Base-by-base conservation (phyloP, 2,329 filamentous ascomycete genomes). In the Cladophialophora chaetospira region DNA sequence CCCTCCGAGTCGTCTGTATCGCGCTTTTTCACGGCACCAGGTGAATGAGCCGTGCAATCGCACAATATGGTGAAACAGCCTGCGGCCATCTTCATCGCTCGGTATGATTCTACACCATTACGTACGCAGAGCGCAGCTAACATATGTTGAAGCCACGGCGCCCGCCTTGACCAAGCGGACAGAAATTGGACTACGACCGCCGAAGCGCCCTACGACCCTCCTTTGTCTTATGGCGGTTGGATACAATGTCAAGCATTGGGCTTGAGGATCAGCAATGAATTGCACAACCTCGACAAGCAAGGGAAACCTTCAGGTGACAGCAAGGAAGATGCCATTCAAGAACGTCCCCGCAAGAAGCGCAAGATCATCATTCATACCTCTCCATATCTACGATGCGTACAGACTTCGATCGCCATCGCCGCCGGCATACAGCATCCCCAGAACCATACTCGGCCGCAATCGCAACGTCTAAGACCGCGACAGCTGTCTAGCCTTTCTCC, bases 141-240 rank as follows among this genome's bases (percentile, higher is more conserved):
- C 19, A 15, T 53, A 3, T 19, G 17, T 17, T 29, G 43, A 58
- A 87, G 94, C 74, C 94, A 99, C 73, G 94, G 94, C 69, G 89
- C 92, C 67, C 88, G 94, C 65, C 87, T 99, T 56, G 94, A 99
- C 72, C 91, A 91, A 54, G 91, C 92, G 61, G 92, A 99, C 79
- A 91, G 92, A 71, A 85, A 90, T 72, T 99, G 94, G 94, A 91
- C 97, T 72, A 82, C 96, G 53, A 88, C 89, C 26, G 96, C 94
- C 4, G 89, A 92, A 1, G 92, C 91, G 4, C 94, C 94, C 1
- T 99, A 97, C 78, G 93, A 99, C 65, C 90, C 94, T 64, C 94
- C 94, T 47, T 80, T 99, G 56, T 96, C 92, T 2, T 97, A 97
- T 70, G 89, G 90, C 65, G 94, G 94, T 63, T 97, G 94, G 88